Conservation (phyloP, 495 filamentous ascomycete species). For the Xylaria palmicola region DNA sequence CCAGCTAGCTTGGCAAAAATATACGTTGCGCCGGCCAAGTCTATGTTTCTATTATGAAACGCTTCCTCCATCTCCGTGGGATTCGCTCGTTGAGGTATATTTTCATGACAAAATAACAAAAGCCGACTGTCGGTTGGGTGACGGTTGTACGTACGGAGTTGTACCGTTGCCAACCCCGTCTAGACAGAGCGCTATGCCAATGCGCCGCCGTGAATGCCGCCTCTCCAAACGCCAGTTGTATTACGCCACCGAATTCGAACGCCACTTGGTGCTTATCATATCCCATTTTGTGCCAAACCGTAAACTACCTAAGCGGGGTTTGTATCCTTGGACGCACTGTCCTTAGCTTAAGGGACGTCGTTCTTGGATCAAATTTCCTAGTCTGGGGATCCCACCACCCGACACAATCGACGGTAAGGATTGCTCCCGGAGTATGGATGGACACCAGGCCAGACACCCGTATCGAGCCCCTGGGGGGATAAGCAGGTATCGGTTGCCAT, state of each 20-base stretch:
- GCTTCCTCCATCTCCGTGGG: neutral
- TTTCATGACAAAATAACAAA: neutral
- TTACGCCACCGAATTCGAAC: neutral
- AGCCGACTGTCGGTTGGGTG: neutral
- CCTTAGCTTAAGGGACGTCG: neutral
- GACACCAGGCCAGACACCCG: constrained; percentile 65
- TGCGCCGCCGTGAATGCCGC: constrained; percentile 1
- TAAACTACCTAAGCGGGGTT: neutral
- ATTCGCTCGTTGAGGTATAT: neutral
- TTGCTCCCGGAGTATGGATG: constrained; percentile 54
- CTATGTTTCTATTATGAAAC: constrained; percentile 9
- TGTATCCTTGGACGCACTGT: neutral
- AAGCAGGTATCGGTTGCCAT: constrained; percentile 38
- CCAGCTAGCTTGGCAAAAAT: too few species aligned
- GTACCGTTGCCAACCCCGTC: neutral
- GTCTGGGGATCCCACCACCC: constrained; percentile 32
- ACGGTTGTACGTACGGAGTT: neutral
- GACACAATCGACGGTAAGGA: constrained; percentile 28
- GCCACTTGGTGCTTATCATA: neutral
- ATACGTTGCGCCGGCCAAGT: too few species aligned
- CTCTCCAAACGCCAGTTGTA: constrained; percentile 7
- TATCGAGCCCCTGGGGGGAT: constrained; percentile 63
- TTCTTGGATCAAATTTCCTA: constrained; percentile 17
- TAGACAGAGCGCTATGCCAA: neutral
- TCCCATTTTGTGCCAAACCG: neutral